Percentiles rank a stretch among this genome's conserved stretches.
phyloP scores from a whole-genome alignment of 2,329 filamentous ascomycete genomes.

The Cercospora janseana region DNA sequence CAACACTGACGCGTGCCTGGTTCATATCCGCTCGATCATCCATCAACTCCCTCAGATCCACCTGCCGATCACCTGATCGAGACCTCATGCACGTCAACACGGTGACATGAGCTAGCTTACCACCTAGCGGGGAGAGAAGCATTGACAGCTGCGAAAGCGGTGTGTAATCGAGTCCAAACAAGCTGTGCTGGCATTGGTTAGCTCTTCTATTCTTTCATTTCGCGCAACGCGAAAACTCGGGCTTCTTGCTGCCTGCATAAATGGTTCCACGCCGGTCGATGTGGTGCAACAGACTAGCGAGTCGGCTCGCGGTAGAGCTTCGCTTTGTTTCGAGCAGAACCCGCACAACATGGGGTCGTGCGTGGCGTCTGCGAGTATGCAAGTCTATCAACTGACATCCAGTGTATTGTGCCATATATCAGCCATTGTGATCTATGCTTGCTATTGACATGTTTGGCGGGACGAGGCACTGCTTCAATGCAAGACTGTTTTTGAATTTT shows the following conservation, averaged over 20 bases:
- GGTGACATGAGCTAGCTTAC: slow-evolving; percentile 13
- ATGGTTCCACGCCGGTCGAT: not conserved
- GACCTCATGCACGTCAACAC: slow-evolving; percentile 12
- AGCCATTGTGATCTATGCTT: too few species aligned
- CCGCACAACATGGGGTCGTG: too few species aligned
- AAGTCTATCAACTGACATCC: too few species aligned
- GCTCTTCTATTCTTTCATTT: too few species aligned
- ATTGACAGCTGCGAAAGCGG: not conserved
- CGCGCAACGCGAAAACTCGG: not conserved
- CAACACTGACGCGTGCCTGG: not conserved
- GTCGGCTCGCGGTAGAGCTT: not conserved
- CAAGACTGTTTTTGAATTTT: too few species aligned
- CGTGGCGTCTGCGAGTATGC: not conserved
- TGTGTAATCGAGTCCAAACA: not conserved
- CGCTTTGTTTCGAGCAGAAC: too few species aligned
- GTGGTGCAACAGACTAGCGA: not conserved
- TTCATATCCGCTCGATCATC: not conserved
- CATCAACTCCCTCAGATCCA: not conserved
- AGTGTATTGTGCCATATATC: too few species aligned
- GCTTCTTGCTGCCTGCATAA: not conserved
- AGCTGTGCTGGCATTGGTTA: not conserved
- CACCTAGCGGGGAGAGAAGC: slow-evolving; percentile 4
- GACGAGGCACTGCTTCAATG: too few species aligned
- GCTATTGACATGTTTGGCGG: too few species aligned
- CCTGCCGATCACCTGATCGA: slow-evolving; percentile 10